Percentiles rank a stretch among this genome's conserved stretches.
These are phyloP conservation scores for Volvariella volvacea DNA, from an alignment of 1,284 basidiomycete genomes.

Conservation along the genomic window DNA sequence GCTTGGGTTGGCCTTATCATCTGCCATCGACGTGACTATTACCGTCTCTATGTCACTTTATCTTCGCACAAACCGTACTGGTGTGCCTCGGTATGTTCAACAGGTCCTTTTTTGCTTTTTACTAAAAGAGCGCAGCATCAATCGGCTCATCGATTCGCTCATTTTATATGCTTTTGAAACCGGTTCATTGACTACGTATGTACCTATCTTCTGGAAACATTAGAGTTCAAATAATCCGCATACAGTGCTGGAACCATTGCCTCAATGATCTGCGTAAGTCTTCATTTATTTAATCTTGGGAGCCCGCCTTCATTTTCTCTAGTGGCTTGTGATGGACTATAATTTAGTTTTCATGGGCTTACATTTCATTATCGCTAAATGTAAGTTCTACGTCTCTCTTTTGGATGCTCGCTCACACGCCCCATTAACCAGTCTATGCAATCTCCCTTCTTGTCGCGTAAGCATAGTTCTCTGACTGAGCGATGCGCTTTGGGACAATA, in stretches of 20 bases:
- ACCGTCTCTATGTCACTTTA: constrained; percentile 38
- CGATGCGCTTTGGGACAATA: too few relatives aligned
- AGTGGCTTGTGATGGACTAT: constrained; percentile 42
- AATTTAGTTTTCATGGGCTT: constrained; percentile 43
- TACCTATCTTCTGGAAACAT: background rate
- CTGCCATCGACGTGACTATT: constrained; percentile 40
- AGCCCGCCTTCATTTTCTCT: background rate
- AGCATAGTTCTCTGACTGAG: background rate
- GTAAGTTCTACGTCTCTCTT: constrained; percentile 19
- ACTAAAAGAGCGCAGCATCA: constrained; percentile 25
- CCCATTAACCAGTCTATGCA: constrained; percentile 1
- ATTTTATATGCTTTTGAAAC: constrained; percentile 50
- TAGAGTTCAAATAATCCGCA: background rate
- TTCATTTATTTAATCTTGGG: background rate
- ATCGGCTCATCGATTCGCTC: constrained; percentile 39
- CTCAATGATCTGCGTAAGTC: constrained; percentile 39
- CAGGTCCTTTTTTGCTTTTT: background rate
- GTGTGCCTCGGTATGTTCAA: constrained; percentile 2
- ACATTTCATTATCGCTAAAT: constrained; percentile 46
- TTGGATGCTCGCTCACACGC: background rate
- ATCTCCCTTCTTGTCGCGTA: constrained; percentile 6
- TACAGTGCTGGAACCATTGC: constrained; percentile 27
- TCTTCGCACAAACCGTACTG: constrained; percentile 25
- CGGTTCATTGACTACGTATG: constrained; percentile 39
- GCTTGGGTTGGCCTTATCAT: constrained; percentile 40